Conservation (phyloP, 106 monocot species). For the Narthecium ossifragum region DNA sequence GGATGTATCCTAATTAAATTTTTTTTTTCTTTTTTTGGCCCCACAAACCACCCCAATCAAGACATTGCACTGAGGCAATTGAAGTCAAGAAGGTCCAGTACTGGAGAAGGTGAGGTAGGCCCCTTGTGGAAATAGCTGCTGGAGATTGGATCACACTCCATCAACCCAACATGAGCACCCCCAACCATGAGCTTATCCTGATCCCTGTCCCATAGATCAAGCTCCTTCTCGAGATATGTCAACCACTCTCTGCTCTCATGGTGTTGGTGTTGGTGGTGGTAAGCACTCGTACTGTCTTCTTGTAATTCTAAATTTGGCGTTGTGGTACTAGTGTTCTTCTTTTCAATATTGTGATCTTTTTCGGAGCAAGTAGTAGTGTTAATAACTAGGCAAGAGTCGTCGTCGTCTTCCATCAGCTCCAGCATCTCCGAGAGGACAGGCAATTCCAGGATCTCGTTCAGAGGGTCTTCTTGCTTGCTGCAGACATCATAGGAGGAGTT, state of each 20-base stretch:
- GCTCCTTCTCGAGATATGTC: constrained; percentile 51
- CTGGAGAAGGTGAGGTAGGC: not conserved
- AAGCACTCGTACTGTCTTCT: not conserved
- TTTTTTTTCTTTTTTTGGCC: not conserved
- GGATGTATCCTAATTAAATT: not conserved
- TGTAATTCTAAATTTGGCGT: not conserved
- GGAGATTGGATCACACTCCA: constrained; percentile 10
- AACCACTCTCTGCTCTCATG: constrained; percentile 27
- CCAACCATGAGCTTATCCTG: not conserved
- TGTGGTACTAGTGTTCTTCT: not conserved
- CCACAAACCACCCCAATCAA: not conserved
- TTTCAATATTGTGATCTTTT: not conserved
- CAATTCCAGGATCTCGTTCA: too few species aligned
- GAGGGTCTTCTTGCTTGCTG: too few species aligned
- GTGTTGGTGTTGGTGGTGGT: not conserved
- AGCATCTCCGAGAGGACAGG: too few species aligned
- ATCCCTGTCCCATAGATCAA: constrained; percentile 28
- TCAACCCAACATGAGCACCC: not conserved
- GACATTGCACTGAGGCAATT: not conserved
- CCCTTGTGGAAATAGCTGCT: constrained; percentile 15
- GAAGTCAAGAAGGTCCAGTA: constrained; percentile 3
- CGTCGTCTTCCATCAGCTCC: too few species aligned
- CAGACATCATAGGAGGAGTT: too few species aligned
- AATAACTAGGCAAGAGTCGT: too few species aligned
- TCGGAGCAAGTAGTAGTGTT: too few species aligned